These are phyloP conservation scores for Trichosanthes cucumerina DNA, from an alignment of 306 rosid genomes.

Conservation along the genomic window DNA sequence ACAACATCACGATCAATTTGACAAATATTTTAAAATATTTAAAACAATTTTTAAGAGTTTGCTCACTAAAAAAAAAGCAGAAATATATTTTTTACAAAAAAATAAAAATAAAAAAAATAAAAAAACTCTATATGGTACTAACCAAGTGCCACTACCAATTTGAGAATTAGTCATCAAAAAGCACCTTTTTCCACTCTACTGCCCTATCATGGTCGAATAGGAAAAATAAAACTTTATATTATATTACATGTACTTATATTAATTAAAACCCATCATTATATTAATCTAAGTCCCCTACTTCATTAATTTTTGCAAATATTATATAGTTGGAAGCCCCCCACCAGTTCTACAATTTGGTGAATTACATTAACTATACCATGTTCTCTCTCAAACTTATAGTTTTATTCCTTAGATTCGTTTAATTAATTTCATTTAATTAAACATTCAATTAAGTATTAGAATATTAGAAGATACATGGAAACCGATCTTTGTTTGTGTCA, in stretches of 20 bases:
- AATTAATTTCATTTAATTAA: neutral
- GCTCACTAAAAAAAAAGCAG: too few relatives aligned
- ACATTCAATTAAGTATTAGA: neutral
- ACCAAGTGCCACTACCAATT: neutral
- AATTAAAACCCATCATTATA: neutral
- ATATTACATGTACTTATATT: neutral
- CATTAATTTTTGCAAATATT: neutral
- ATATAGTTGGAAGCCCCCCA: neutral
- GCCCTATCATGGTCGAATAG: neutral
- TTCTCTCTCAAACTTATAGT: neutral
- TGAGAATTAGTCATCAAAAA: neutral
- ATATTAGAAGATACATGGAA: neutral
- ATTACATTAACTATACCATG: neutral
- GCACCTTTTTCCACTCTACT: neutral
- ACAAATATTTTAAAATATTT: too few relatives aligned
- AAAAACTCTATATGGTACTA: neutral
- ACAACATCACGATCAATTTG: too few relatives aligned
- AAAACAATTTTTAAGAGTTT: too few relatives aligned
- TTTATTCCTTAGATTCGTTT: neutral
- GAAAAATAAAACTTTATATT: neutral
- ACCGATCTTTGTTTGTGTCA: neutral
- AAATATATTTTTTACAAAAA: too few relatives aligned
- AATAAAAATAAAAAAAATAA: neutral
- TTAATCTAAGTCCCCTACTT: neutral
- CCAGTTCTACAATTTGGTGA: neutral